phyloP scores from a whole-genome alignment of 2,329 filamentous ascomycete species.

The Fusarium irregulare region DNA sequence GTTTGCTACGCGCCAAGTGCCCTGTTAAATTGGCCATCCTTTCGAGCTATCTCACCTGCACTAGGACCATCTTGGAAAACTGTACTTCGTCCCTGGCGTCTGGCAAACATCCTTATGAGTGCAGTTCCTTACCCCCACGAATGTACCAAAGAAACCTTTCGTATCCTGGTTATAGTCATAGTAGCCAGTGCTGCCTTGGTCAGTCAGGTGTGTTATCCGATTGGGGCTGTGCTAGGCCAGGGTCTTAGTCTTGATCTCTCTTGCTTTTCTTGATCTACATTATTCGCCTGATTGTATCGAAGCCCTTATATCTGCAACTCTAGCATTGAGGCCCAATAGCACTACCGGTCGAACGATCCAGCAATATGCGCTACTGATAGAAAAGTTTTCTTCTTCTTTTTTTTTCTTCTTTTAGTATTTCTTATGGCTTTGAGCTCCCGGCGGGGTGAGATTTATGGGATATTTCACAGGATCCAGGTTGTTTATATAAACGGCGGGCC shows the following conservation, averaged over 20 bases:
- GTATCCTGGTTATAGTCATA: neutral
- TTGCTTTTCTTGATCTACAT: neutral
- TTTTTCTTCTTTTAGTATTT: too few relatives aligned
- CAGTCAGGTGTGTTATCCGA: neutral
- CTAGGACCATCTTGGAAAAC: neutral
- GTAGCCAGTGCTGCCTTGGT: neutral
- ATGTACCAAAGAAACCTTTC: neutral
- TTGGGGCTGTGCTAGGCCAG: neutral
- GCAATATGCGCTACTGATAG: neutral
- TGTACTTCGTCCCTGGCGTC: neutral
- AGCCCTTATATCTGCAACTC: neutral
- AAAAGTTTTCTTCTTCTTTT: neutral
- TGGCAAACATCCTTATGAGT: constrained; percentile 1
- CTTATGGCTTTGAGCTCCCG: neutral
- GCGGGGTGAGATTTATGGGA: neutral
- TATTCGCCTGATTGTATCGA: neutral
- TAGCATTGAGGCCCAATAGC: neutral
- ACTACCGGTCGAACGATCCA: neutral
- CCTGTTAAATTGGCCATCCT: neutral
- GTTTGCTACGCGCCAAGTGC: constrained; percentile 6
- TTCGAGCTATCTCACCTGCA: neutral
- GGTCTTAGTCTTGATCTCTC: neutral
- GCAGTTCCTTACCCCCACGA: neutral
- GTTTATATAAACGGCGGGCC: constrained; percentile 23
- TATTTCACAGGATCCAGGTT: neutral